Evolutionary conservation across 208 protist genomes (phyloP), one percentile per base, ranked within the genome.

Genomic region (Porcisia hertigi): DNA sequence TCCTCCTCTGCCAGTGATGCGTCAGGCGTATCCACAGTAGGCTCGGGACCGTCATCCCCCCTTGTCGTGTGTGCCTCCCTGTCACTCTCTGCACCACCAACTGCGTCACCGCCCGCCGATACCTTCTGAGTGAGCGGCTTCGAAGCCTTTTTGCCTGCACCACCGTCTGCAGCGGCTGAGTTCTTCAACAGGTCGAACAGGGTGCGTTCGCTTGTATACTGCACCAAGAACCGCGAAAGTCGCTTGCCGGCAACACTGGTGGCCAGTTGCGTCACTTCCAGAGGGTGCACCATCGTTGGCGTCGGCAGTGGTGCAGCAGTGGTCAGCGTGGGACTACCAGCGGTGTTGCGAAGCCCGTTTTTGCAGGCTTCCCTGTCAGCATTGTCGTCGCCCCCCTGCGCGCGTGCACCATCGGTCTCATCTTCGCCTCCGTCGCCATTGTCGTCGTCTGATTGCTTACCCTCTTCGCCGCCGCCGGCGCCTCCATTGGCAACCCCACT

Each of bases 161-260:
- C 23, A 12, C 63, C 47, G 14, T 45, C 74, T 23, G n/a, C 54
- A 0, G 62, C 71, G 12, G 70, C 76, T 34, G 57, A 39, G 59
- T 25, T 79, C 54, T 84, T 86, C 54, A 95, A 77, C 5, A 89
- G 45, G 47, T 96, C 91, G 3, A 90, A 71, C 73, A 93, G 88
- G 4, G 79, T 86, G 20, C 92, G 76, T 76, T 96, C 92, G 72
- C 92, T 96, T 3, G 88, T 89, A 85, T 95, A 94, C 74, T 90
- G 78, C 69, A 81, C 62, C 57, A 94, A 77, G 71, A 95, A 96
- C 73, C 86, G 84, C 3, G 86, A 69, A 52, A 90, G 87, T 1
- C 92, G 92, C 80, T 91, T 93, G 3, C 87, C 88, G 14, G 79
- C 83, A 6, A 70, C 76, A 63, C 85, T 87, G 30, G 74, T 85